Evolutionary conservation across 2,329 filamentous ascomycete species (phyloP).

Genomic region (Cladobotryum mycophilum): DNA sequence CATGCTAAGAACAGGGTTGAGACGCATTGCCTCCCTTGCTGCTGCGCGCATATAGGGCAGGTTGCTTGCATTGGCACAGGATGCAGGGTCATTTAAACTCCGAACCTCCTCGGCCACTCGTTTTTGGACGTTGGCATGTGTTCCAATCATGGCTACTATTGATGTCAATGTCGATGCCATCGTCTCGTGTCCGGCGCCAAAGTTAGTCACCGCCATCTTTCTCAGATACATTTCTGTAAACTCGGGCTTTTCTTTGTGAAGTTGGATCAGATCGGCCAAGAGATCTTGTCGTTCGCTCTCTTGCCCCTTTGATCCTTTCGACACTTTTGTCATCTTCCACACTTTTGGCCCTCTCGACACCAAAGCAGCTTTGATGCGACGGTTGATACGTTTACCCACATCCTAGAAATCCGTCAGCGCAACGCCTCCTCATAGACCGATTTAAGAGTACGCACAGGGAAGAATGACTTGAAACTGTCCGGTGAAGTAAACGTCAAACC

Average conservation of each 20-base stretch:
- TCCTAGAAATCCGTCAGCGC: constrained; percentile 19
- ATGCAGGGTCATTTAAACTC: constrained; percentile 1
- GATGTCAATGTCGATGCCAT: constrained; percentile 47
- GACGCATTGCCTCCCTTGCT: constrained; percentile 45
- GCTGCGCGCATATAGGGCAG: constrained; percentile 37
- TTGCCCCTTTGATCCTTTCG: background rate
- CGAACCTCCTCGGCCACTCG: constrained; percentile 30
- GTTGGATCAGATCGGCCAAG: constrained; percentile 39
- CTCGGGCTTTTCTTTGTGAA: constrained; percentile 38
- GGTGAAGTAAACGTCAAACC: constrained; percentile 39
- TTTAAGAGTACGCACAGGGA: constrained; percentile 32
- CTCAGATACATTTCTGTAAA: constrained; percentile 44
- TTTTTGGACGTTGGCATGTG: constrained; percentile 27
- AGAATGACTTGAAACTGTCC: constrained; percentile 41
- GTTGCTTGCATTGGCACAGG: constrained; percentile 18
- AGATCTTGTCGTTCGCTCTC: constrained; percentile 32
- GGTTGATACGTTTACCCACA: constrained; percentile 27
- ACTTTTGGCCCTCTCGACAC: constrained; percentile 23
- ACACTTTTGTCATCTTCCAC: background rate
- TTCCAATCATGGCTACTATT: constrained; percentile 40
- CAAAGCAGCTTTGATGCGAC: constrained; percentile 27
- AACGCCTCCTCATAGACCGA: no score
- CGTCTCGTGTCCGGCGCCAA: constrained; percentile 50
- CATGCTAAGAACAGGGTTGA: constrained; percentile 48
- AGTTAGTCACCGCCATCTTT: constrained; percentile 49